phyloP scores from a whole-genome alignment of 257 asterid species.

The Fraxinus quadrangulata region DNA sequence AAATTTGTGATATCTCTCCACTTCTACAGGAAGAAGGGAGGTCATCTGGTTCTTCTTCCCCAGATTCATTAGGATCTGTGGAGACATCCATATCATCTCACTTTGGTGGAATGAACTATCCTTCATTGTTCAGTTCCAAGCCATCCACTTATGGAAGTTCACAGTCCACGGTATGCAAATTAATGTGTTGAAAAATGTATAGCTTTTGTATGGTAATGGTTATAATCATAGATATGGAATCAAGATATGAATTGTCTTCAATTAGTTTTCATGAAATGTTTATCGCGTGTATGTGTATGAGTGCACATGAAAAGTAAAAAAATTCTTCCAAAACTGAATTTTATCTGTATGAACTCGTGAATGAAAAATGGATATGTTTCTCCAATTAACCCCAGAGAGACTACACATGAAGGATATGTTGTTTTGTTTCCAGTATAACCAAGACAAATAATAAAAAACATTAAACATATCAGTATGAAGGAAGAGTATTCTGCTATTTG shows the following conservation, averaged over 20 bases:
- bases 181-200: slow-evolving; percentile 10
- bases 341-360: background rate
- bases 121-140: slow-evolving; percentile 95
- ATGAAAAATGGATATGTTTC: too few species aligned
- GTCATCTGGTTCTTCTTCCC: slow-evolving; percentile 96
- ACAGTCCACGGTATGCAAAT: slow-evolving; percentile 57
- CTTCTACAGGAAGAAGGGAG: slow-evolving; percentile 77
- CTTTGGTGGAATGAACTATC: slow-evolving; percentile 97
- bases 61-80: slow-evolving; percentile 90
- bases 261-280: background rate
- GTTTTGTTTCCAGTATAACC: background rate
- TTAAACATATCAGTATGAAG: too few species aligned
- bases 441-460: background rate
- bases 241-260: background rate
- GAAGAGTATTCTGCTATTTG: background rate
- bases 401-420: background rate
- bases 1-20: background rate
- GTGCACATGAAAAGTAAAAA: background rate
- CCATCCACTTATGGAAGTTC: slow-evolving; percentile 69
- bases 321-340: background rate
- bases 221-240: background rate
- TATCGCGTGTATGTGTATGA: background rate
- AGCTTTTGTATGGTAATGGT: slow-evolving; percentile 9
- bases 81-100: slow-evolving; percentile 98
- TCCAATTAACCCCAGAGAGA: background rate